These are phyloP conservation scores for Kondoa subrosea DNA, from an alignment of 768 basidiomycete genomes.

Conservation along the genomic window DNA sequence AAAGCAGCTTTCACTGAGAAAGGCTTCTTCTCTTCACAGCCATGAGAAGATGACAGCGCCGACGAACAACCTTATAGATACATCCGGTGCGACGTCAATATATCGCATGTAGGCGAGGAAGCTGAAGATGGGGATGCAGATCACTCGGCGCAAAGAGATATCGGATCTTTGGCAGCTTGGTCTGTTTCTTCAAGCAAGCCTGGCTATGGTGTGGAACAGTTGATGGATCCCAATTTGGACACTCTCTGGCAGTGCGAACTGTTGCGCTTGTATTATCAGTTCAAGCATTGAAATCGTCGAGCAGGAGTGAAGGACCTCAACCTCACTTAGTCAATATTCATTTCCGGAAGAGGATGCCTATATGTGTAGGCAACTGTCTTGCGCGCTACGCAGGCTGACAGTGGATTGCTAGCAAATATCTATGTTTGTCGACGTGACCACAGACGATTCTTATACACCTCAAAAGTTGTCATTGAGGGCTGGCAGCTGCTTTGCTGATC, in stretches of 20 bases:
- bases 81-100: no score
- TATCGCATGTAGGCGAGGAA: no score
- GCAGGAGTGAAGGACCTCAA: constrained; percentile 67
- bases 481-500: constrained; percentile 74
- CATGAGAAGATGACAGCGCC: no score
- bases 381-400: background rate
- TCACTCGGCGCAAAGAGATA: constrained; percentile 27
- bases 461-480: constrained; percentile 76
- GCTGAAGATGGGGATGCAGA: no score
- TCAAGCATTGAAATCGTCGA: no score
- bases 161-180: constrained; percentile 81
- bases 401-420: constrained; percentile 55
- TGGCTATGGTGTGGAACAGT: constrained; percentile 83
- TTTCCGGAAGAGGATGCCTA: constrained; percentile 72
- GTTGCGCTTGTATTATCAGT: background rate
- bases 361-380: constrained; percentile 46
- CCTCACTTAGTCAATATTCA: constrained; percentile 90
- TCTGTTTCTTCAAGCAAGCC: constrained; percentile 92
- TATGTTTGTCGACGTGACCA: constrained; percentile 57
- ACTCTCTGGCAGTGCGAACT: constrained; percentile 95
- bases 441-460: constrained; percentile 94
- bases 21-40: no score
- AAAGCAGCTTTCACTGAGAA: no score
- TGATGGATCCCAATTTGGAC: constrained; percentile 56
- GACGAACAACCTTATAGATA: no score